phyloP scores from a whole-genome alignment of 2,329 filamentous ascomycete species.

The Cryphonectria japonica region DNA sequence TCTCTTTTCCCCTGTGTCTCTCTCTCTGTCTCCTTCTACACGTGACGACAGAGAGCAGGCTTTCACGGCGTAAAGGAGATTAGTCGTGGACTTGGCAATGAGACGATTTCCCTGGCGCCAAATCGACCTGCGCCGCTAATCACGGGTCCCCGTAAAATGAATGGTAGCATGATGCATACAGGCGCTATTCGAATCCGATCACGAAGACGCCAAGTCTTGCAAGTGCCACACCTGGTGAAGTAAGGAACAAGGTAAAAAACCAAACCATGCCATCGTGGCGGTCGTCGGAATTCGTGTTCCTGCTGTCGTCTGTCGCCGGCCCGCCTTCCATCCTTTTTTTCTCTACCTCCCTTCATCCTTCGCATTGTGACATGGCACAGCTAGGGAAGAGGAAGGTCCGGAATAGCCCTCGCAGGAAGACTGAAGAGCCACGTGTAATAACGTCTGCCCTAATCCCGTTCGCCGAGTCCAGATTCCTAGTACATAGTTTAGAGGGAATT shows the following conservation, averaged over 20 bases:
- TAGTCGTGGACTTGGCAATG: conserved; percentile 8
- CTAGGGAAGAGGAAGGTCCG: not conserved
- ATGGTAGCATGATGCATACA: conserved; percentile 19
- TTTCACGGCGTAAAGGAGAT: not conserved
- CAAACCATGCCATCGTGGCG: conserved; percentile 12
- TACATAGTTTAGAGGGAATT: conserved; percentile 18
- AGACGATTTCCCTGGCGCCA: conserved; percentile 21
- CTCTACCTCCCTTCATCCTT: not conserved
- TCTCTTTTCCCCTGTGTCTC: too few relatives aligned
- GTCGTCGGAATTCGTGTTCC: not conserved
- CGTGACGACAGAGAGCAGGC: not conserved
- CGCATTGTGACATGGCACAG: not conserved
- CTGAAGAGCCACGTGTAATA: conserved; percentile 25
- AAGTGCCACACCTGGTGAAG: not conserved
- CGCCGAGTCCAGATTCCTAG: conserved; percentile 22
- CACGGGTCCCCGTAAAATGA: conserved; percentile 12
- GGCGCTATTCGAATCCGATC: conserved; percentile 2
- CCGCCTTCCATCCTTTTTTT: not conserved
- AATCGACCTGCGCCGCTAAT: conserved; percentile 17
- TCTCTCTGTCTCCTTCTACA: not conserved
- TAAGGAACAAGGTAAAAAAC: too few relatives aligned
- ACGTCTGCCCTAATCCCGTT: conserved; percentile 13
- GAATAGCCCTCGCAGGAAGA: conserved; percentile 13
- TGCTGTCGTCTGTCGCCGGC: not conserved
- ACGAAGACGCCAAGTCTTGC: conserved; percentile 1